Evolutionary conservation across 1,284 basidiomycete genomes (phyloP), one percentile per base, ranked within the genome.

Genomic region (Cryptococcus hybrid): DNA sequence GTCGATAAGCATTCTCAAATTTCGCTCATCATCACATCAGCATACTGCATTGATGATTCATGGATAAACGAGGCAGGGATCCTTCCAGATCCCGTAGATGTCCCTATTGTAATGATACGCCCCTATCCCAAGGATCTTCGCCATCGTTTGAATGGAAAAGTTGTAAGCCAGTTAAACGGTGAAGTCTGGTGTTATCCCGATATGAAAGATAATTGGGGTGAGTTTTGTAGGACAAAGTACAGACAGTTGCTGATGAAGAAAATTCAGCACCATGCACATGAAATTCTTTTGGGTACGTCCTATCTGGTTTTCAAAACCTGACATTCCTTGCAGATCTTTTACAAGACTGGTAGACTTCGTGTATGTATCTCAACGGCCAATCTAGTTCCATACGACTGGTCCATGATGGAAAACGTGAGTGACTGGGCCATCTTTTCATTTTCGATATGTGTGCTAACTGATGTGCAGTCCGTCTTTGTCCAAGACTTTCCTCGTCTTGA

Each of bases 271-370:
- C 18, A 61, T 63, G 8, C 75, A 77, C 52, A 75, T 75, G 75
- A 77, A 77, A 58, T 77, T 68, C 53, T 64, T 69, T 37, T 77
- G 72, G 71, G 73, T 74, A 40, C 51, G 69, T 48, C 34, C 47
- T 47, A 34, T 39, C 18, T 9, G 47, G 37, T 35, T 12, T 49
- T 51, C 46, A 44, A 18, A 46, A 47, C 38, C 45, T 46, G 34
- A 54, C 48, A 46, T n/a, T 36, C 44, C 11, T 9, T 37, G 3
- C 55, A 73, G 74, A 71, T 79, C 24, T 76, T 75, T 49, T 78
- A 78, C 70, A 73, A 74, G 54, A 75, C 74, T 7, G 76, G 77
- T 1, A 60, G 77, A 18, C 54, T 78, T n/a, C 59, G 78, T 18
- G 67, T 77, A 0, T 67, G 71, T 5, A 70, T 78, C 49, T 62